Evolutionary conservation across 192 early-diverging fungal species (phyloP), one percentile per base, ranked within the genome.

Genomic region (Entomortierella beljakovae): DNA sequence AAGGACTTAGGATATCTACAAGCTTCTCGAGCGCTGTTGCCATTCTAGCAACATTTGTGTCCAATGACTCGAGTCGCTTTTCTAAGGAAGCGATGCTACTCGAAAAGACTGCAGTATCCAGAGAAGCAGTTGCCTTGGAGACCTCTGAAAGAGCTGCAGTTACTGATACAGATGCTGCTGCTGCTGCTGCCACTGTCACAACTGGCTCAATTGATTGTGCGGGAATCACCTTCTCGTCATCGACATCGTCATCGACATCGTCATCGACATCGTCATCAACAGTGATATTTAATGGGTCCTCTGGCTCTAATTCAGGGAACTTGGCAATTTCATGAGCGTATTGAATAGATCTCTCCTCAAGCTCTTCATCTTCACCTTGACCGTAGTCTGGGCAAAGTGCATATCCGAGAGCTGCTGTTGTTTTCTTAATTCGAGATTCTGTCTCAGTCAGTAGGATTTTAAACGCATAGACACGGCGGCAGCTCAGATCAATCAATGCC

Each of bases 401-500:
- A 53, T 87, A 87, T 6, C 75, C 83, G 8, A 87, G 32, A 1
- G 69, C 54, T 0, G 62, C 81, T 0, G 66, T 69, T 6, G 50
- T 70, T n/a, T 70, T 65, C 18, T 64, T 70, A 1, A 15, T 18
- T 0, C 51, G 23, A 13, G 57, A 52, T 0, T 64, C 61, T 31
- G 67, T 70, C 25, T 28, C 23, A 0, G 64, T 59, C 49, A 84
- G 10, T 11, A 85, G n/a, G 1, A 83, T 51, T 53, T 83, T 84
- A 59, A 87, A 77, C 8, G 63, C 85, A 77, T 85, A 85, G 20
- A 87, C 83, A 22, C 81, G 57, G 28, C 80, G 63, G 54, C 85
- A 87, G 28, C 49, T 66, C 28, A 72, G 33, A 56, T 87, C 85
- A 6, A 87, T 57, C 18, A 87, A 50, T 1, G 83, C 85, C 85